These are phyloP conservation scores for Penicillium maclennaniae DNA, from an alignment of 495 filamentous ascomycete species.

Conservation along the genomic window DNA sequence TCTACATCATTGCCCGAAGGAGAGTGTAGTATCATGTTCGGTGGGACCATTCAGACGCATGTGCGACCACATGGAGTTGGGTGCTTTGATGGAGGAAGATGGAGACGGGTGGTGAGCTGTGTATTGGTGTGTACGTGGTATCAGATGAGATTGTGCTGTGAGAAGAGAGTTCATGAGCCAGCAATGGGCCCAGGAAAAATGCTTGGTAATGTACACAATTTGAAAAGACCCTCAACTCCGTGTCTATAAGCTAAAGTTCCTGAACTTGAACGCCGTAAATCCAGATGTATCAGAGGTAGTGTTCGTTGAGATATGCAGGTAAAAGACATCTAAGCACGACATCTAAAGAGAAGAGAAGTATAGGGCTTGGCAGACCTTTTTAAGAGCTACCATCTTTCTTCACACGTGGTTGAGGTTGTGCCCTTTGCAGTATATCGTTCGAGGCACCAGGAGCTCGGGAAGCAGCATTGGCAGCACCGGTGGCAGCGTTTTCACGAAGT, in stretches of 20 bases:
- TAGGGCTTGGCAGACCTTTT: background rate
- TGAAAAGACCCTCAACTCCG: conserved; percentile 3
- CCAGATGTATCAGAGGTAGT: background rate
- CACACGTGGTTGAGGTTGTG: background rate
- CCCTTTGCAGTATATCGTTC: background rate
- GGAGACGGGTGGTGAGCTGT: conserved; percentile 45
- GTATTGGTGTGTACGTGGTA: background rate
- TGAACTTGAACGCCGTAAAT: conserved; percentile 13
- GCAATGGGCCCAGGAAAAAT: conserved; percentile 15
- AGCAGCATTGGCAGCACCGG: conserved; percentile 20
- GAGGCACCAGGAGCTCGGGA: conserved; percentile 12
- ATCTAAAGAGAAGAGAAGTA: background rate
- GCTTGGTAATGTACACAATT: conserved; percentile 15
- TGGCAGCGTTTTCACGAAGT: conserved; percentile 34
- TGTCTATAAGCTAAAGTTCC: conserved; percentile 3
- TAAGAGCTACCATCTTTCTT: background rate
- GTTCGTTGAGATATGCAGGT: background rate
- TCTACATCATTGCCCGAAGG: conserved; percentile 2
- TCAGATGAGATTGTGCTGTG: conserved; percentile 1
- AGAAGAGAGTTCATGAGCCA: background rate
- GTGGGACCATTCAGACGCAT: conserved; percentile 35
- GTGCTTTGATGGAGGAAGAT: conserved; percentile 43
- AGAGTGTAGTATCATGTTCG: conserved; percentile 30
- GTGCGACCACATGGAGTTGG: conserved; percentile 44
- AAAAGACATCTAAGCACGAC: background rate